Percentiles rank a stretch among this genome's conserved stretches.
These are phyloP conservation scores for Rhodotorula taiwanensis DNA, from an alignment of 768 basidiomycete species.

Conservation along the genomic window DNA sequence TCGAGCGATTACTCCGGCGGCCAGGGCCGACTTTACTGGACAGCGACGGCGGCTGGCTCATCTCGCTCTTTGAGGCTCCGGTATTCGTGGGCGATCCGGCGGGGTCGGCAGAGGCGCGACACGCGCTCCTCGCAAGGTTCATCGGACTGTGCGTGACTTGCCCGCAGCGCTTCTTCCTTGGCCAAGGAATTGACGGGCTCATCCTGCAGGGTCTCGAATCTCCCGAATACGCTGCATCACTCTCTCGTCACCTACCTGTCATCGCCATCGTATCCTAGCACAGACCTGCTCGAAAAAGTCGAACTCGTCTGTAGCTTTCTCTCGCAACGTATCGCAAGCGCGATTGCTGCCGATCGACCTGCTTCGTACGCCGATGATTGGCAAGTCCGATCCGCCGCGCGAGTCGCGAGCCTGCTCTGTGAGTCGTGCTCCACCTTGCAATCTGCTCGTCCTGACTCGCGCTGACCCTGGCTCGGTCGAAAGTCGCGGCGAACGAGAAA, in stretches of 20 bases:
- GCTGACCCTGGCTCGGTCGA: too few relatives aligned
- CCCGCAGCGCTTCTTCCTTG: too few relatives aligned
- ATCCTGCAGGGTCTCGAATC: slow-evolving; percentile 6
- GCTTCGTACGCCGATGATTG: slow-evolving; percentile 15
- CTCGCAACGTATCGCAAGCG: not conserved
- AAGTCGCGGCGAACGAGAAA: not conserved
- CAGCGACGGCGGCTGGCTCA: slow-evolving; percentile 9
- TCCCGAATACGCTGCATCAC: slow-evolving; percentile 8
- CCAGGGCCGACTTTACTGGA: slow-evolving; percentile 1
- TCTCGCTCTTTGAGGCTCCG: slow-evolving; percentile 21
- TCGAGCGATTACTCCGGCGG: not conserved
- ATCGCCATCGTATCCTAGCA: not conserved
- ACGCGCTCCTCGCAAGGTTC: slow-evolving; percentile 4
- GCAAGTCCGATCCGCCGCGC: slow-evolving; percentile 7
- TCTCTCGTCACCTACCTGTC: slow-evolving; percentile 18
- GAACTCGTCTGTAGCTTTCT: slow-evolving; percentile 15
- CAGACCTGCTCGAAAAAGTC: slow-evolving; percentile 1
- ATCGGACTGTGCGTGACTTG: slow-evolving; percentile 17
- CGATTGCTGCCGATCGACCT: not conserved
- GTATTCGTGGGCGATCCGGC: not conserved
- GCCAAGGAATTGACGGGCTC: too few relatives aligned
- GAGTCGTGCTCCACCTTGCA: not conserved
- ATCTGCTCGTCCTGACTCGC: not conserved
- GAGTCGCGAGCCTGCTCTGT: slow-evolving; percentile 20
- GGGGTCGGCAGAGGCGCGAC: not conserved